Conservation (phyloP, 148 eudicot species). For the Cornus kousa region DNA sequence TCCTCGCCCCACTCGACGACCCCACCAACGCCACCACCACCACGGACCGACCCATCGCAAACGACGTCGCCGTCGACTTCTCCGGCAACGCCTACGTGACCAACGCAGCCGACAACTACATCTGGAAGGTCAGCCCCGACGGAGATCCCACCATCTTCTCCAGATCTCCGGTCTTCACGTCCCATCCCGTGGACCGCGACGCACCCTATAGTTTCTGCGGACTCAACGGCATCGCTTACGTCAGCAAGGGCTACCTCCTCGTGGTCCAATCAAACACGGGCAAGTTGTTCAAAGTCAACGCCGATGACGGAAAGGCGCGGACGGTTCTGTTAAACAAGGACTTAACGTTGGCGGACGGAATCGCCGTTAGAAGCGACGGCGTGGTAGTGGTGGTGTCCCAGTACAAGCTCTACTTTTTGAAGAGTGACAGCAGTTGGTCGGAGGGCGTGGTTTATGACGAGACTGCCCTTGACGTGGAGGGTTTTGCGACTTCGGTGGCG, state of each 20-base stretch:
- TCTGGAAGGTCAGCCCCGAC: conserved; percentile 56
- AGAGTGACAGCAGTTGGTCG: conserved; percentile 69
- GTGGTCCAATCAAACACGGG: conserved; percentile 79
- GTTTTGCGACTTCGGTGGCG: conserved; percentile 55
- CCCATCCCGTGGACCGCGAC: conserved; percentile 31
- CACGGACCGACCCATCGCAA: conserved; percentile 34
- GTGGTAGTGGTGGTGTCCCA: conserved; percentile 55
- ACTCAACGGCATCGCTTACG: conserved; percentile 68
- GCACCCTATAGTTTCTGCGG: conserved; percentile 47
- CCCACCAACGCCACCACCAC: conserved; percentile 11
- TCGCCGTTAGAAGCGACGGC: conserved; percentile 64
- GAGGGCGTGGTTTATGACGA: conserved; percentile 73
- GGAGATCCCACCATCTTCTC: conserved; percentile 59
- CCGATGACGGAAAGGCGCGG: conserved; percentile 54
- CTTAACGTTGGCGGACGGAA: conserved; percentile 53
- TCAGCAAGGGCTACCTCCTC: conserved; percentile 55
- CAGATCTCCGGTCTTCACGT: conserved; percentile 39
- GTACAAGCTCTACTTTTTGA: conserved; percentile 46
- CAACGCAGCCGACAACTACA: conserved; percentile 56
- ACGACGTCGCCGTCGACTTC: conserved; percentile 65
- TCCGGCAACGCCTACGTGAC: conserved; percentile 85
- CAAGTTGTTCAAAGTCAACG: conserved; percentile 64
- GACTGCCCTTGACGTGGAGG: conserved; percentile 60
- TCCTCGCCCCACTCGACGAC: conserved; percentile 52
- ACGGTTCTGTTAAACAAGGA: conserved; percentile 44